Evolutionary conservation across 495 filamentous ascomycete genomes (phyloP).

Genomic region (Neurospora sublineolata): DNA sequence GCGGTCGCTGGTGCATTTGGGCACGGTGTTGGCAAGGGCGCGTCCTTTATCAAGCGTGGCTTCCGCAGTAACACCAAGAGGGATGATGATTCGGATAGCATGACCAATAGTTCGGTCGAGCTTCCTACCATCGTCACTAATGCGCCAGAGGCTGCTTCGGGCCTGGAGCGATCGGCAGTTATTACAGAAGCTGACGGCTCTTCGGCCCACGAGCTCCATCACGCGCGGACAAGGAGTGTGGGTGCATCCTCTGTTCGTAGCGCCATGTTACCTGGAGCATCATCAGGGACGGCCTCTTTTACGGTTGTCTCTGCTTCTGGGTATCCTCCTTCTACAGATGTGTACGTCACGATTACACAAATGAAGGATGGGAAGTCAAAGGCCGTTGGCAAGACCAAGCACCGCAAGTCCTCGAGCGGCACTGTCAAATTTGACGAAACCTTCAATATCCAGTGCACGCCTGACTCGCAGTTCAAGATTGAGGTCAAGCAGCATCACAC

Average conservation of each 20-base stretch:
- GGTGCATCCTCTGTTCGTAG: constrained; percentile 49
- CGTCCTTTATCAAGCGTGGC: constrained; percentile 72
- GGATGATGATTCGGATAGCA: constrained; percentile 35
- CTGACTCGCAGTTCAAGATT: constrained; percentile 79
- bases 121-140: constrained; percentile 35
- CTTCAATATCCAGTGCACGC: constrained; percentile 63
- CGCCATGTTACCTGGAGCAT: constrained; percentile 42
- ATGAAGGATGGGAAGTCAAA: constrained; percentile 52
- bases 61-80: constrained; percentile 55
- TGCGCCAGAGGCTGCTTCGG: constrained; percentile 25
- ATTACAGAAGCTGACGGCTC: neutral
- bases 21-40: constrained; percentile 74
- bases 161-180: constrained; percentile 22
- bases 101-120: constrained; percentile 22
- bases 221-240: constrained; percentile 57
- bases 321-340: constrained; percentile 65
- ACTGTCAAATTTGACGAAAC: constrained; percentile 62
- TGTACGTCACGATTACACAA: constrained; percentile 66
- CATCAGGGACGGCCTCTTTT: constrained; percentile 67
- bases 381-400: constrained; percentile 78
- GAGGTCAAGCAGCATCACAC: constrained; percentile 73
- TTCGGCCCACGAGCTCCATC: constrained; percentile 31
- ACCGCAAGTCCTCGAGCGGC: constrained; percentile 53
- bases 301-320: constrained; percentile 68
- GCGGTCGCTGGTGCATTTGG: constrained; percentile 59